Evolutionary conservation across 1,139 yeast genomes (phyloP), one percentile per base, ranked within the genome.

Genomic region (Protomyces pachydermus): DNA sequence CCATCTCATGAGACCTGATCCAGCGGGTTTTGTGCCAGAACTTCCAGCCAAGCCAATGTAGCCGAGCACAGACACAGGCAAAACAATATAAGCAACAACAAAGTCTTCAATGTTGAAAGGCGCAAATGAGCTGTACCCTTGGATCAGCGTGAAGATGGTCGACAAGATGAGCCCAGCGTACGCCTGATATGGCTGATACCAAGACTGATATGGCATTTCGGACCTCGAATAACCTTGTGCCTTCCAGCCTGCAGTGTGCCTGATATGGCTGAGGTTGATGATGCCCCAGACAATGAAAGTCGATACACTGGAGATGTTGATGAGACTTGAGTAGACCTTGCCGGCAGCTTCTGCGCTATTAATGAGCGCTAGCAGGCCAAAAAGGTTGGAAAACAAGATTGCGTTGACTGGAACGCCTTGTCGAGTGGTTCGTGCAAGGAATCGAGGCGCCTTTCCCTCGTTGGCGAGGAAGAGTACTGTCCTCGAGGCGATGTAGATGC

Each of bases 401-500:
- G 88, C 80, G 53, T 78, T 73, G 69, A 78, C 81, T 54, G 95
- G 95, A 56, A 86, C 89, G 74, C 95, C 95, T 2, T 75, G 76
- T 71, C 76, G 80, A 64, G 83, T 84, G 54, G 87, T 82, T 63
- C 71, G 74, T 20, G 75, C 74, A 72, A 86, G 83, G 66, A 79
- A 68, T 66, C 75, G 79, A 60, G 91, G 93, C 9, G 88, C 90
- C 65, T 82, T 80, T 12, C 82, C 81, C 48, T 83, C 81, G 67
- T 79, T 78, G 14, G 88, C 87, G 73, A 88, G 78, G 25, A 88
- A 87, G 71, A 81, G 86, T 65, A 88, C 74, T 60, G 86, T 80
- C 76, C 95, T 81, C 2, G 95, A 87, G 50, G 91, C 91, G 70
- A 87, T 83, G 74, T 88, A 88, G 58, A 88, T 81, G 73, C 86